These are phyloP conservation scores for Kodamaea alishanica DNA, from an alignment of 1,139 yeast species.

Conservation along the genomic window DNA sequence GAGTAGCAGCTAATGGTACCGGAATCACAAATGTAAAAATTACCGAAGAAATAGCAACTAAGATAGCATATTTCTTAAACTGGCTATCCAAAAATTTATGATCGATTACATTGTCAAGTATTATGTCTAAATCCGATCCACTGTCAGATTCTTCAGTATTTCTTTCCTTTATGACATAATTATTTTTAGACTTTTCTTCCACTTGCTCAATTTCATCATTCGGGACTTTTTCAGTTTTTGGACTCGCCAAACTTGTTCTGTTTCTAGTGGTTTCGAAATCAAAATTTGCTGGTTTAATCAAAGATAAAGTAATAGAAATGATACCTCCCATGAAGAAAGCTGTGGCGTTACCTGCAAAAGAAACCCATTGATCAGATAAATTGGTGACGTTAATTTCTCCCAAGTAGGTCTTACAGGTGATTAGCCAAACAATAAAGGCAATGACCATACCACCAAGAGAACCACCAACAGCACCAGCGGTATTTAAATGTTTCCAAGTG, in stretches of 20 bases:
- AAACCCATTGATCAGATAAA: constrained; percentile 22
- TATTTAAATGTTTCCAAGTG: constrained; percentile 37
- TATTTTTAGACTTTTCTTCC: constrained; percentile 2
- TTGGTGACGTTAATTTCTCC: constrained; percentile 25
- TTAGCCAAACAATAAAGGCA: constrained; percentile 21
- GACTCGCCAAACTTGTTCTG: constrained; percentile 21
- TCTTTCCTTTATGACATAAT: constrained; percentile 2
- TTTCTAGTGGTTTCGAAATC: constrained; percentile 32
- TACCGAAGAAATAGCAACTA: constrained; percentile 15
- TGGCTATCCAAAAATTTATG: constrained; percentile 13
- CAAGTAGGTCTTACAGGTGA: constrained; percentile 18
- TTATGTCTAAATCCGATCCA: constrained; percentile 7
- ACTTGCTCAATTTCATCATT: neutral
- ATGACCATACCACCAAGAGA: constrained; percentile 25
- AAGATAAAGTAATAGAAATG: constrained; percentile 24
- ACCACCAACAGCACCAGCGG: constrained; percentile 29
- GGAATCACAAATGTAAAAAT: constrained; percentile 17
- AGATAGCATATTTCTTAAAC: constrained; percentile 18
- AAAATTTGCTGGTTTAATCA: constrained; percentile 35
- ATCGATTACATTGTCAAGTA: constrained; percentile 11
- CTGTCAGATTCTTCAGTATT: constrained; percentile 3
- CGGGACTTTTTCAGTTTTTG: neutral
- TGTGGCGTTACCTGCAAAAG: constrained; percentile 19
- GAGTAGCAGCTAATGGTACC: constrained; percentile 14
- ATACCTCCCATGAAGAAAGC: constrained; percentile 30